Evolutionary conservation across 495 filamentous ascomycete genomes (phyloP), one percentile per base, ranked within the genome.

Genomic region (Bryoglossum gracile): DNA sequence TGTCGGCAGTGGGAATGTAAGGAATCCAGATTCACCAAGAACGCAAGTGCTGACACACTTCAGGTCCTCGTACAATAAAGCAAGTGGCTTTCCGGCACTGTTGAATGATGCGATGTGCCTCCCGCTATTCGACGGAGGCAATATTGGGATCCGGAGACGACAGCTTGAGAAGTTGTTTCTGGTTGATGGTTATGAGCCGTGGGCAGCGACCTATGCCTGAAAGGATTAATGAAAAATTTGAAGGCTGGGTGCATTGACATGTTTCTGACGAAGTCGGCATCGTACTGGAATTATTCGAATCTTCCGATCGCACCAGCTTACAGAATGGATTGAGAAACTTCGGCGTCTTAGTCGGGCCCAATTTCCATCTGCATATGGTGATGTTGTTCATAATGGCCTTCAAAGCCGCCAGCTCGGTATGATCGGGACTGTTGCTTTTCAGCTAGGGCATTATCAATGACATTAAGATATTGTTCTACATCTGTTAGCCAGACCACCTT

Each of bases 121-220:
- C 45, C 73, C 75, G 0, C 69, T 77, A 14, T 76, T 77, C 44
- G 74, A 76, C 50, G 74, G 76, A 2, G 75, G 76, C 2, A 80
- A 80, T 60, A 67, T 79, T 13, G 76, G 76, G 0, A 65, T 79
- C 8, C 55, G 75, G 41, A 65, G 75, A 36, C 60, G 75, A 14
- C 69, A 76, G 46, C 47, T 79, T 45, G 68, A 79, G 47, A 62
- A 66, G 26, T 53, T 78, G 8, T 69, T 80, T 57, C 51, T 67
- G 32, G 57, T 55, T 10, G 60, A 69, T 4, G 67, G 60, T 17
- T 78, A 78, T 58, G 63, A 74, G 50, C 62, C 74, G 14, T 56
- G 53, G 48, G 53, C 41, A 13, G 44, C 53, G 26, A 56, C 48
- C 3, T 51, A 21, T 26, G 36, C 18, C 30, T 46, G 32, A 36